Evolutionary conservation across 345 rosid genomes (phyloP).

Genomic region (Ceriops tagal): DNA sequence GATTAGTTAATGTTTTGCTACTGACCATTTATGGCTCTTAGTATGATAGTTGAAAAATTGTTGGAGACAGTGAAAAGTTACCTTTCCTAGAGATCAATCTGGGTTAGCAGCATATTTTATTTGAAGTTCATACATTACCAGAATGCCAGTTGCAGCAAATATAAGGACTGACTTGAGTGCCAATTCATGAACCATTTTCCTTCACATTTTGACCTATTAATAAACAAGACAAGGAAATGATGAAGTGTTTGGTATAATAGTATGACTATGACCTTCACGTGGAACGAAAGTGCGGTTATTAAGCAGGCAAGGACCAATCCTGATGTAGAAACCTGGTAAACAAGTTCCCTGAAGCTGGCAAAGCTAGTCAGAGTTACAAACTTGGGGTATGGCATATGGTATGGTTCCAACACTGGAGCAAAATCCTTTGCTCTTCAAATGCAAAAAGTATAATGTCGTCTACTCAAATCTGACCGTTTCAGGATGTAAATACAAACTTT

Average conservation of each 20-base stretch:
- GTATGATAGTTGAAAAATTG: not conserved
- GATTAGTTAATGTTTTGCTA: not conserved
- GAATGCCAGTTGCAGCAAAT: conserved; percentile 69
- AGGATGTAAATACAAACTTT: not conserved
- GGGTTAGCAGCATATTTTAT: not conserved
- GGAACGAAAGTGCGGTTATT: conserved; percentile 54
- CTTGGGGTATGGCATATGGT: conserved; percentile 81
- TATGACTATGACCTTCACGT: conserved; percentile 41
- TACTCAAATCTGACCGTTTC: not conserved
- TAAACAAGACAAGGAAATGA: not conserved
- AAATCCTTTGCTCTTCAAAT: conserved; percentile 46
- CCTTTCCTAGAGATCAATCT: not conserved
- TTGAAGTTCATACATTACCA: conserved; percentile 43
- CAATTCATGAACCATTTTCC: conserved; percentile 48
- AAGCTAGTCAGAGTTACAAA: conserved; percentile 15
- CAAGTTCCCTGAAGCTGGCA: conserved; percentile 11
- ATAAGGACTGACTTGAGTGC: conserved; percentile 59
- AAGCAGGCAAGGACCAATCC: conserved; percentile 65
- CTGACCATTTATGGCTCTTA: not conserved
- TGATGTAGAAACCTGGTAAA: conserved; percentile 56
- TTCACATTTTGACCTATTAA: not conserved
- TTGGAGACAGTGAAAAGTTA: conserved; percentile 1
- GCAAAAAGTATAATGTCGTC: conserved; percentile 5
- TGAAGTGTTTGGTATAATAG: not conserved
- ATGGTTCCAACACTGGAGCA: conserved; percentile 58